Evolutionary conservation across 768 basidiomycete species (phyloP).

Genomic region (Gautieria morchelliformis): DNA sequence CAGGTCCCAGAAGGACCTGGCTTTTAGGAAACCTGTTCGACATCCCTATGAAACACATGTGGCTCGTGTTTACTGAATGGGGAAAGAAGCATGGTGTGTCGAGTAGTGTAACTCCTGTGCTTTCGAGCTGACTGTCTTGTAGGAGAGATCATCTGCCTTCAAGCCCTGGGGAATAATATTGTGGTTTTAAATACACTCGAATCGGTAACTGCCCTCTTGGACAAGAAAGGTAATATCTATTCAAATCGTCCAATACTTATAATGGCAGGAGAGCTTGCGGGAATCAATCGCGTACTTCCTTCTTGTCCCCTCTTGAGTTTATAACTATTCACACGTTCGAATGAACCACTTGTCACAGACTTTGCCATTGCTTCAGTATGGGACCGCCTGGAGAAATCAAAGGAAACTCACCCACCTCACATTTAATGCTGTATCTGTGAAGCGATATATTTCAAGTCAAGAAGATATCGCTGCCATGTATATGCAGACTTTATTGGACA

Average conservation of each 20-base stretch:
- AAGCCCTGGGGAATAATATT: conserved; percentile 30
- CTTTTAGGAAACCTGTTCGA: conserved; percentile 1
- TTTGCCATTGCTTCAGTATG: conserved; percentile 12
- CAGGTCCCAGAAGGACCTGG: neutral
- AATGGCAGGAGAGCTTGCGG: conserved; percentile 44
- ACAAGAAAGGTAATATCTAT: conserved; percentile 37
- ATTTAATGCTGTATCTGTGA: neutral
- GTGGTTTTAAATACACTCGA: conserved; percentile 38
- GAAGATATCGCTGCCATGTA: neutral
- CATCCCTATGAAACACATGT: neutral
- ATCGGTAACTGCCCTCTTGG: conserved; percentile 33
- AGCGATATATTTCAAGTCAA: neutral
- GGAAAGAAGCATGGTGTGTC: neutral
- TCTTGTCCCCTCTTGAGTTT: neutral
- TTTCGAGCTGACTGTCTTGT: neutral
- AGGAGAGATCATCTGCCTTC: conserved; percentile 19
- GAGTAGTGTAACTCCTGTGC: neutral
- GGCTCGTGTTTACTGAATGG: neutral
- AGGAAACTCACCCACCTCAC: conserved; percentile 1
- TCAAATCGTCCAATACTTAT: conserved; percentile 38
- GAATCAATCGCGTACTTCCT: conserved; percentile 14
- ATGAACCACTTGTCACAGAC: neutral
- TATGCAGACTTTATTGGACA: neutral
- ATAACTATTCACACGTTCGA: neutral
- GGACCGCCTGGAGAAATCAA: conserved; percentile 10